phyloP scores from a whole-genome alignment of 768 basidiomycete species.

The Termitomyces sp. region DNA sequence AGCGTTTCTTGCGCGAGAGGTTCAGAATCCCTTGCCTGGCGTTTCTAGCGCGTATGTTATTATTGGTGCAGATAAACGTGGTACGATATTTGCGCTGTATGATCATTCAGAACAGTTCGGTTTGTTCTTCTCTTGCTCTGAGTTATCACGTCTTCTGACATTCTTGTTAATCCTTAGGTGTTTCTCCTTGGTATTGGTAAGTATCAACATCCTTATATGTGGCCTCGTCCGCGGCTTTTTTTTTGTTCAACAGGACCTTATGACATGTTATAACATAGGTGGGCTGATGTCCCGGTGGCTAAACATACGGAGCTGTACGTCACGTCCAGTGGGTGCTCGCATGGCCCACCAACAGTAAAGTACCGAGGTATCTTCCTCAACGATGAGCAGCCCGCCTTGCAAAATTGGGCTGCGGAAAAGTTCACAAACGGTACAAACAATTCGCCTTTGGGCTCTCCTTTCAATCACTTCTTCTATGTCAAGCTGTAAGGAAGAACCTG shows the following conservation, averaged over 20 bases:
- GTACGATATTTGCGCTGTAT: slow-evolving; percentile 62
- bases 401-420: slow-evolving; percentile 66
- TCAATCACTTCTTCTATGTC: slow-evolving; percentile 57
- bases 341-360: slow-evolving; percentile 63
- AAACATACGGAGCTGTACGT: slow-evolving; percentile 33
- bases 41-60: slow-evolving; percentile 61
- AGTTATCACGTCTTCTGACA: not conserved
- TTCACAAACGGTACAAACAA: slow-evolving; percentile 62
- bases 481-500: slow-evolving; percentile 35
- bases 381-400: slow-evolving; percentile 69
- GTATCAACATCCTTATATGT: slow-evolving; percentile 12
- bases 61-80: slow-evolving; percentile 64
- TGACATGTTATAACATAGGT: slow-evolving; percentile 34
- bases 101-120: slow-evolving; percentile 70
- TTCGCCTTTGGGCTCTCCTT: slow-evolving; percentile 44
- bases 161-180: slow-evolving; percentile 30
- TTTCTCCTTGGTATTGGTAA: slow-evolving; percentile 67
- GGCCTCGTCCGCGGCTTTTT: not conserved
- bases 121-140: slow-evolving; percentile 13
- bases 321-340: slow-evolving; percentile 38
- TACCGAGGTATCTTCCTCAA: slow-evolving; percentile 73
- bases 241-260: not conserved
- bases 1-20: slow-evolving; percentile 46
- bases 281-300: slow-evolving; percentile 68
- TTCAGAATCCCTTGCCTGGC: slow-evolving; percentile 52